Evolutionary conservation across 23 red algal species (phyloP), one percentile per base, ranked within the genome.

Genomic region (Gracilariopsis chorda): DNA sequence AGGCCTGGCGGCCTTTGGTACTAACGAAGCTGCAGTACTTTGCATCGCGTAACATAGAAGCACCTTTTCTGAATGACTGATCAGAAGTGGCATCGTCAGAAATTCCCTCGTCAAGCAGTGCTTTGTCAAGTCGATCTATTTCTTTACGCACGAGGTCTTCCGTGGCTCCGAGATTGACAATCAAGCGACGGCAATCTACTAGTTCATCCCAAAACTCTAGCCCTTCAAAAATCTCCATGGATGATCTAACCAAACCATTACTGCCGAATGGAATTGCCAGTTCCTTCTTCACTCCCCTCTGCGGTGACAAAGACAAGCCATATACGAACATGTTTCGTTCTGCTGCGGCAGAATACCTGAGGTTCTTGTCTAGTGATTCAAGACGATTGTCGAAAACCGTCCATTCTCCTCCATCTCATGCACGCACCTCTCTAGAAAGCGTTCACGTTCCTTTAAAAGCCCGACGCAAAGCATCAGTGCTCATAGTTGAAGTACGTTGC

Each of bases 141-240:
- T 83, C 83, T 55, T 93, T 70, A 59, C 75, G 79, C 14, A 98
- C 51, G 39, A 98, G 72, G 29, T 34, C 41, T 57, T 94, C 82
- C 2, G 96, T 93, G 80, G 57, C 55, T n/a, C 83, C 77, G 30
- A 90, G 20, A 73, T 98, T 90, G 23, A 93, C 96, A 48, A 95
- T 93, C 28, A 98, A 83, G 14, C 93, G 87, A 82, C 94, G 92
- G 63, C 96, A 98, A 59, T 98, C 96, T 25, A 98, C 84, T 28
- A 95, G 79, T 70, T 98, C 92, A 56, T 98, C 96, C 90, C 93
- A 95, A 55, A 85, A 85, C 46, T 96, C 90, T 39, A 95, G 65
- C 58, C 64, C 51, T 60, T 95, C 80, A 84, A 95, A 95, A 32
- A 98, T 95, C 41, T 90, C 93, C 84, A 96, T 93, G 7, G 96